Base-by-base conservation (phyloP, 345 rosid species). In the Eucalyptus curtisii region DNA sequence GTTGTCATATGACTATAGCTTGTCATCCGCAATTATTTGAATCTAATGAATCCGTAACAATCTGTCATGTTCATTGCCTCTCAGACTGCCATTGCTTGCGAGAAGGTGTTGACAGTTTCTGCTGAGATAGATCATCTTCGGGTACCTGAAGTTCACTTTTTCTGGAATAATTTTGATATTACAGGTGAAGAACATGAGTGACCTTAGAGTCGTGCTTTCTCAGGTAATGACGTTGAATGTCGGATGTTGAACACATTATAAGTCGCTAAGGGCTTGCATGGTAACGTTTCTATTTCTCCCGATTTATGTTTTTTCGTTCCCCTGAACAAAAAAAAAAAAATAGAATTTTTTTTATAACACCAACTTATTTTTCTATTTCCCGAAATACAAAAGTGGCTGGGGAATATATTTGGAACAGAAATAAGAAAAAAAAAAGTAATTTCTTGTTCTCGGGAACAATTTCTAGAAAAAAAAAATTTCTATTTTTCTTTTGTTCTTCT, bases 81-180 rank as follows among this genome's bases (percentile, higher is more conserved):
- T 96, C 97, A 96, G 97, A 94, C 95, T 50, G 89, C 90, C 13
- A 88, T 92, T 94, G 98, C 94, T 88, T 96, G 99, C 87, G 97
- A 95, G 88, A 93, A 96, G 99, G 98, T 97, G 42, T 44, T 89
- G 82, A 91, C 47, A 89, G 90, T 71, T 40, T 87, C 87, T 45
- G 88, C 90, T 88, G 90, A 89, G 86, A 44, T 90, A 14, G 2
- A 16, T 33, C 31, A 59, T 82, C 86, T 86, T 85, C 76, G 8
- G 20, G 59, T 59, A 50, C 85, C 42, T 87, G 31, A 42, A 24
- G 25, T 45, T 81, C 53, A 47, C 59, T 49, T 44, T 30, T 31
- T 0, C 45, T 31, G 44, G 37, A n/a, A 68, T 8, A 85, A 30
- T 8, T 45, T 55, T 19, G 14, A 49, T 2, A 14, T 89, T 7